Conservation (phyloP, 2,329 filamentous ascomycete genomes). For the Cercospora citrullina region DNA sequence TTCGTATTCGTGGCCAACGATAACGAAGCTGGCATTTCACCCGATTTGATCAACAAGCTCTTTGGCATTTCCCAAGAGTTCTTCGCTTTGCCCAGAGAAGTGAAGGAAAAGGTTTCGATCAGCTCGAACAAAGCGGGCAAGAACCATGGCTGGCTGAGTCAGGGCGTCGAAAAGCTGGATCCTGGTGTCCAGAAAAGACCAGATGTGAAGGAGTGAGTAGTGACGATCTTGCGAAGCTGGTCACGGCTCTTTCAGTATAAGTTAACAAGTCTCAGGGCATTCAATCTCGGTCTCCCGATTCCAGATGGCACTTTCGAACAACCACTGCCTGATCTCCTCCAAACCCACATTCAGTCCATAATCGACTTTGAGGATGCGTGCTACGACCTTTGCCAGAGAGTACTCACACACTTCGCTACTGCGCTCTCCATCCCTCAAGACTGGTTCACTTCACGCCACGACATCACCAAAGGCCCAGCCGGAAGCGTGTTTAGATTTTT, state of each 20-base stretch:
- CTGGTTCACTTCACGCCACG: constrained; percentile 65
- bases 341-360: constrained; percentile 61
- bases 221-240: neutral
- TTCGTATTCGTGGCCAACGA: constrained; percentile 90
- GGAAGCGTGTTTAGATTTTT: constrained; percentile 58
- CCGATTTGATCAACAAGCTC: constrained; percentile 64
- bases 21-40: constrained; percentile 62
- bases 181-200: constrained; percentile 69
- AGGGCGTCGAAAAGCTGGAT: constrained; percentile 86
- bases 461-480: constrained; percentile 47
- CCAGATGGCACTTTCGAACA: constrained; percentile 67
- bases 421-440: constrained; percentile 60
- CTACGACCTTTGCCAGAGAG: constrained; percentile 67
- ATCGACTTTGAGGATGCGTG: constrained; percentile 69
- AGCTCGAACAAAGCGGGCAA: constrained; percentile 59
- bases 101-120: constrained; percentile 75
- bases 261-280: constrained; percentile 62
- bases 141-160: constrained; percentile 85
- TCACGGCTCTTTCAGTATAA: neutral
- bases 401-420: constrained; percentile 75
- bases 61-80: constrained; percentile 74
- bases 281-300: constrained; percentile 84
- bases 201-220: constrained; percentile 75
- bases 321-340: constrained; percentile 68
- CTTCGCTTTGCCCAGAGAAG: constrained; percentile 67